Evolutionary conservation across 2,329 filamentous ascomycete genomes (phyloP).

Genomic region (Akanthomyces dipterigenus): DNA sequence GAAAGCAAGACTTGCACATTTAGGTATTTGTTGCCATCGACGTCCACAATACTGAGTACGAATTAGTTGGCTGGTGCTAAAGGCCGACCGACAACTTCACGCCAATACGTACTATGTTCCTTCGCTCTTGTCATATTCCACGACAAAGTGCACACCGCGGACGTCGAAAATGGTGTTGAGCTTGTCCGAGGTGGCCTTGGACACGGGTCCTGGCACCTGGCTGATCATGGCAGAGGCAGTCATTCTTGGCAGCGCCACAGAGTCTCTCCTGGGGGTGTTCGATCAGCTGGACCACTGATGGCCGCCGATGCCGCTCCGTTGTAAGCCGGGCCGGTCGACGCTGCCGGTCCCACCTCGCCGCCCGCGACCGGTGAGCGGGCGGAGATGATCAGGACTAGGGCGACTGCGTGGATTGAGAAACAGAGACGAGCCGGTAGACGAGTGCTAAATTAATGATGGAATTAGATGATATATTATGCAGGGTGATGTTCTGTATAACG

Average conservation of each 20-base stretch:
- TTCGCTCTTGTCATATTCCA: conserved; percentile 44
- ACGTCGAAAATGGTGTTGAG: conserved; percentile 45
- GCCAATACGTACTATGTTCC: conserved; percentile 36
- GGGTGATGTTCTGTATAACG: too few species aligned
- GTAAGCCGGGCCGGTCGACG: conserved; percentile 2
- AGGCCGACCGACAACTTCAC: too few species aligned
- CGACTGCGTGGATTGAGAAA: too few species aligned
- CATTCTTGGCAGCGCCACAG: not conserved
- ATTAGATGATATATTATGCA: not conserved
- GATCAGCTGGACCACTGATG: not conserved
- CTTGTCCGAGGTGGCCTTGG: conserved; percentile 32
- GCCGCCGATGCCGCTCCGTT: not conserved
- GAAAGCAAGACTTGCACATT: conserved; percentile 37
- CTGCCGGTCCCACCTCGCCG: conserved; percentile 8
- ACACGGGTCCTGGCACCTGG: conserved; percentile 29
- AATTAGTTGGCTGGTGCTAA: not conserved
- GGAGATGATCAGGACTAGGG: not conserved
- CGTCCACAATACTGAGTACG: conserved; percentile 37
- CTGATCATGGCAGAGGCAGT: conserved; percentile 26
- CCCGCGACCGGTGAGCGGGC: not conserved
- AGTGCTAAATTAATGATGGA: not conserved
- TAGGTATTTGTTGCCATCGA: conserved; percentile 42
- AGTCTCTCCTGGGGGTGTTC: not conserved
- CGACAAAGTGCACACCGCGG: conserved; percentile 45
- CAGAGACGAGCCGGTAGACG: not conserved